Percentiles rank a stretch among this genome's conserved stretches.
Conservation (phyloP, 257 asterid species). For the Orobanche coerulescens region DNA sequence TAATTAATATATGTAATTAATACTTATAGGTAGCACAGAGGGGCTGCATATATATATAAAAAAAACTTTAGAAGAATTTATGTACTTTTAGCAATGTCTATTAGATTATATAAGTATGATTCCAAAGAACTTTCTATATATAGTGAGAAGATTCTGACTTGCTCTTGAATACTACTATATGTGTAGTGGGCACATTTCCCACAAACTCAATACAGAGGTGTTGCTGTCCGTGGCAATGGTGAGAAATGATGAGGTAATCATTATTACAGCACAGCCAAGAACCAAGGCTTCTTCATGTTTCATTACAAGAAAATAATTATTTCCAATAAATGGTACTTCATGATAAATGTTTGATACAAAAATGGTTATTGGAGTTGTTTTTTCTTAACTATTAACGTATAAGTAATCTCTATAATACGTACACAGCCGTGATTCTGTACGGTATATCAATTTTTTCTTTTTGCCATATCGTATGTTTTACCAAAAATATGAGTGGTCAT, state of each 20-base stretch:
- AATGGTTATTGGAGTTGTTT: too few species aligned
- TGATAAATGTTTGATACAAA: neutral
- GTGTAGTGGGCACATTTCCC: constrained; percentile 75
- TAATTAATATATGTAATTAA: too few species aligned
- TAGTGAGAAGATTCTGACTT: neutral
- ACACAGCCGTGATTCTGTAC: too few species aligned
- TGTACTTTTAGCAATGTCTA: too few species aligned
- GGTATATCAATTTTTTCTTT: too few species aligned
- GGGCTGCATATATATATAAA: too few species aligned
- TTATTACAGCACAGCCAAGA: neutral
- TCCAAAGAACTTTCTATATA: neutral
- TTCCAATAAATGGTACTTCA: neutral
- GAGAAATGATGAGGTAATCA: constrained; percentile 30
- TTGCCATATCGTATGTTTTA: too few species aligned
- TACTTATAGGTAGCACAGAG: too few species aligned
- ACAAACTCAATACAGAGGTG: constrained; percentile 31
- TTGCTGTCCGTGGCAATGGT: constrained; percentile 25
- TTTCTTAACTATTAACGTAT: too few species aligned
- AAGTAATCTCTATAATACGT: too few species aligned
- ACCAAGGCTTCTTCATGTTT: neutral
- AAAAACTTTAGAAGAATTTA: too few species aligned
- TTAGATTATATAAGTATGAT: neutral
- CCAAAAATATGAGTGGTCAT: too few species aligned
- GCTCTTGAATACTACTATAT: neutral
- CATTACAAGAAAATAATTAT: neutral